A percentile compares a stretch with the other conserved stretches of the same genome.
Conservation (phyloP, 2,329 filamentous ascomycete genomes). For the Alternaria novae-zelandiae region DNA sequence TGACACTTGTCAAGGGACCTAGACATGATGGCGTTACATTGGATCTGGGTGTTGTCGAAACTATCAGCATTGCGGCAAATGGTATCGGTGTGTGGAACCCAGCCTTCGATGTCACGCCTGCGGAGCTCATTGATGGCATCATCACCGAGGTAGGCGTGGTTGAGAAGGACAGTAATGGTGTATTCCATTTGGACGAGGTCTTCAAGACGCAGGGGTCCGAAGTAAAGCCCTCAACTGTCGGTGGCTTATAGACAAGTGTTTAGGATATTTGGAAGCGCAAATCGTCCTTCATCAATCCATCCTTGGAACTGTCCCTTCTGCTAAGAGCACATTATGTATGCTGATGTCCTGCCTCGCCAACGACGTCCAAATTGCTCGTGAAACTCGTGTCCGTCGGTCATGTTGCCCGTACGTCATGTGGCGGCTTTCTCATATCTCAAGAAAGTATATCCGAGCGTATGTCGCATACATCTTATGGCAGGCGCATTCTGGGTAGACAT, state of each 20-base stretch:
- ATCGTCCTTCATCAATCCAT: neutral
- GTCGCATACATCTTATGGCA: neutral
- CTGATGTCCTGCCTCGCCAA: neutral
- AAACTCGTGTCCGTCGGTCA: neutral
- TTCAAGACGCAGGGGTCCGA: constrained; percentile 42
- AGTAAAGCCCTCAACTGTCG: constrained; percentile 41
- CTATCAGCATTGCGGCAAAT: constrained; percentile 78
- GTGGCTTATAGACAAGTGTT: constrained; percentile 31
- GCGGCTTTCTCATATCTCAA: no score
- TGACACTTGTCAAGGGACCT: constrained; percentile 84
- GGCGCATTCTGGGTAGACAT: neutral
- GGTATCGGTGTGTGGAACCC: constrained; percentile 94
- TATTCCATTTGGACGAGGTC: constrained; percentile 64
- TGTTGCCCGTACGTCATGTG: neutral
- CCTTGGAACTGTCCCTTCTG: neutral
- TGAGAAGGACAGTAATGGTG: constrained; percentile 73
- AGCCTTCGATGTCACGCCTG: constrained; percentile 93
- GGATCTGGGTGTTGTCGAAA: constrained; percentile 67
- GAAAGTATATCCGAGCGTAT: neutral
- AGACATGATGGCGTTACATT: constrained; percentile 68
- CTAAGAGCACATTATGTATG: neutral
- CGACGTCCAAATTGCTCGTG: neutral
- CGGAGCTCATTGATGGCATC: constrained; percentile 86
- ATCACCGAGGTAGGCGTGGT: constrained; percentile 91
- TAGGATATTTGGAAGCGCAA: neutral